Evolutionary conservation across 179 eudicot species (phyloP), one percentile per base, ranked within the genome.

Genomic region (Beta lomatogona): DNA sequence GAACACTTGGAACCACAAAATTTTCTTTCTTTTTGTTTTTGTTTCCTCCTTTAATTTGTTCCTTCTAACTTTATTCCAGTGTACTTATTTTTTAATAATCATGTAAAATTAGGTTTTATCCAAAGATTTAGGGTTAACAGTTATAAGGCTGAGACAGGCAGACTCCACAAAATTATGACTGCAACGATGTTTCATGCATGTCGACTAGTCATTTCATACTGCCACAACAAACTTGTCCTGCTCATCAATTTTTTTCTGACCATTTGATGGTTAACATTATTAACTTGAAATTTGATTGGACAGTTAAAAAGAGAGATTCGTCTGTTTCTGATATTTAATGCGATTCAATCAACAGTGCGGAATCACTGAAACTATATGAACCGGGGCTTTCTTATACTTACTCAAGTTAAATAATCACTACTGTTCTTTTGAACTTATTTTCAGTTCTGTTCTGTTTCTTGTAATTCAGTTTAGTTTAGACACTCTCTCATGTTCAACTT

Each of bases 171-270:
- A 60, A 60, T 60, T 7, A 60, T 66, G 25, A 69, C 12, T 45
- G 73, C 53, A 44, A 44, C 73, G 73, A 41, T 69, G 52, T 69
- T 69, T 69, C 50, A 69, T 69, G 52, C 22, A 41, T 16, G 22
- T 68, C 73, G 73, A 69, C 50, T 69, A 69, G 52, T 69, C 73
- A 44, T 69, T 69, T 41, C 73, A 69, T 41, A 41, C 73, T 41
- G 73, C 53, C 16, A 44, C 50, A 6, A 68, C 48, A 16, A 22
- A 46, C 44, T 67, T 67, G 67, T 67, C 46, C 48, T 67, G 18
- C 50, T 67, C 71, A 67, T 18, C 44, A 6, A 69, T 69, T 18
- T 69, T 41, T 36, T 6, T 69, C 53, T 69, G 52, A 44, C 73
- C 52, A 69, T 69, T 69, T 44, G 9, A 36, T 67, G 71, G 21